phyloP scores from a whole-genome alignment of 2,329 filamentous ascomycete genomes.

The Cercospora sp. region DNA sequence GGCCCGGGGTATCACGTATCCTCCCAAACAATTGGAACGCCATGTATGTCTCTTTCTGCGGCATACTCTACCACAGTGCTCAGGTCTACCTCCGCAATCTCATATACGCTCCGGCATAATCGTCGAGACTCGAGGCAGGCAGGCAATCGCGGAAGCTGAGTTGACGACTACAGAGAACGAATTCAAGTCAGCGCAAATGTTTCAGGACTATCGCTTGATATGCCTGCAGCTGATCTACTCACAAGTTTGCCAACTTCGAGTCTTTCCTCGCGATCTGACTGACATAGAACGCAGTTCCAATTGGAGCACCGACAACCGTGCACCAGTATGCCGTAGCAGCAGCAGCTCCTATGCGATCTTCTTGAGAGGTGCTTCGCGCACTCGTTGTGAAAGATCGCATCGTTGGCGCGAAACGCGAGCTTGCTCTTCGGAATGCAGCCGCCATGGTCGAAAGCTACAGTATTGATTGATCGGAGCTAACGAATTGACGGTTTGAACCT shows the following conservation, averaged over 20 bases:
- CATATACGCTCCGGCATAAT: constrained; percentile 37
- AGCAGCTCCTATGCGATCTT: constrained; percentile 33
- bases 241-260: constrained; percentile 37
- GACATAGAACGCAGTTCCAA: constrained; percentile 39
- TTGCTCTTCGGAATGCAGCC: neutral
- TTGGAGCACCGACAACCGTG: constrained; percentile 39
- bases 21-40: neutral
- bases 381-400: constrained; percentile 30
- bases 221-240: constrained; percentile 15
- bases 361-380: constrained; percentile 25
- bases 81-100: constrained; percentile 20
- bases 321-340: constrained; percentile 39
- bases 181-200: too few species aligned
- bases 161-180: constrained; percentile 31
- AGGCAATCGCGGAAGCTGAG: constrained; percentile 42
- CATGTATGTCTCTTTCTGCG: neutral
- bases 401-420: neutral
- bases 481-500: neutral
- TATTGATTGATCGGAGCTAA: constrained; percentile 1
- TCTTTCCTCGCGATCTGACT: constrained; percentile 38
- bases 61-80: neutral
- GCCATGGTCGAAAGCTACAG: constrained; percentile 2
- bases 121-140: constrained; percentile 38
- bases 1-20: neutral
- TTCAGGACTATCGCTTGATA: too few species aligned